These are phyloP conservation scores for Penicillium daleae DNA, from an alignment of 495 filamentous ascomycete genomes.

Conservation along the genomic window DNA sequence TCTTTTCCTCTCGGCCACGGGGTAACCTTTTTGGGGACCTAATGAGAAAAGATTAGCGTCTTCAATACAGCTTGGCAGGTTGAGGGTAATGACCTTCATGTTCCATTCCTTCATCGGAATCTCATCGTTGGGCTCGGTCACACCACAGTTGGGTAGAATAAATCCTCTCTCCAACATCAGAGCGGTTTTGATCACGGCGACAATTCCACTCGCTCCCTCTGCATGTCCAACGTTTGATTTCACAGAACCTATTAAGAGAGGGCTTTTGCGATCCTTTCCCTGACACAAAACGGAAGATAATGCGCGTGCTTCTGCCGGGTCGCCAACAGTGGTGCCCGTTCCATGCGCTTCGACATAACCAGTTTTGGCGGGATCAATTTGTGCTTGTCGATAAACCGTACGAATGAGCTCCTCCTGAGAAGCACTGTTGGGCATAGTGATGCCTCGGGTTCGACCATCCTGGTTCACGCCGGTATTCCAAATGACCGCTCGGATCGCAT, in stretches of 20 bases:
- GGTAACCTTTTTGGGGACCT: conserved; percentile 28
- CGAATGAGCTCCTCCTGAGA: conserved; percentile 47
- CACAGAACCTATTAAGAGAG: conserved; percentile 37
- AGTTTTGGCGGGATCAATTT: conserved; percentile 31
- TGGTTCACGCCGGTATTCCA: conserved; percentile 56
- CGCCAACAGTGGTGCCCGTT: conserved; percentile 40
- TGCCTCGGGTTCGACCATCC: conserved; percentile 51
- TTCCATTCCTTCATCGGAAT: conserved; percentile 18
- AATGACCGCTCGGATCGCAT: conserved; percentile 50
- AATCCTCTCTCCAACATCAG: conserved; percentile 53
- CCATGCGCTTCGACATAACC: conserved; percentile 38
- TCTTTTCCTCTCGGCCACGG: conserved; percentile 31
- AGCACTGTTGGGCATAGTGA: conserved; percentile 41
- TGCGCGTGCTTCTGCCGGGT: conserved; percentile 49
- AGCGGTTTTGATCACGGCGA: conserved; percentile 60
- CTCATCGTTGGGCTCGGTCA: conserved; percentile 27
- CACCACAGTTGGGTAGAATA: conserved; percentile 55
- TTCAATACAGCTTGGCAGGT: not conserved
- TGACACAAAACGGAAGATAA: conserved; percentile 46
- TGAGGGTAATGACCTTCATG: not conserved
- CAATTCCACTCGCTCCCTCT: conserved; percentile 58
- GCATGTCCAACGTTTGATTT: conserved; percentile 58
- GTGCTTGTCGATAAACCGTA: conserved; percentile 36
- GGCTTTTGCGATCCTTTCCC: conserved; percentile 11
- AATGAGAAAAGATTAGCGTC: not conserved